Evolutionary conservation across 257 asterid genomes (phyloP).

Genomic region (Solanum medicagineum): DNA sequence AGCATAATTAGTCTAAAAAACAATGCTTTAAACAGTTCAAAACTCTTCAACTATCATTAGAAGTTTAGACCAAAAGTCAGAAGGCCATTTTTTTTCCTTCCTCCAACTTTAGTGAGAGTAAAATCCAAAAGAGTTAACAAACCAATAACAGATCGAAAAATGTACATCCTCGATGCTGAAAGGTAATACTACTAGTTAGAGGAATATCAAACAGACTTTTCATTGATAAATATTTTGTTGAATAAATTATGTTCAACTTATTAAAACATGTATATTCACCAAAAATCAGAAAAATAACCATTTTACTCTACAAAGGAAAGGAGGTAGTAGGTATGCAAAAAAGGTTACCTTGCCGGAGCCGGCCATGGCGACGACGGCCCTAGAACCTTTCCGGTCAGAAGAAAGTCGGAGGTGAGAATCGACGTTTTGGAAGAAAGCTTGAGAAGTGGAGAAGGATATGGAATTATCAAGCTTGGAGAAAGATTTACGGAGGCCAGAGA

Average conservation of each 20-base stretch:
- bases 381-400: slow-evolving; percentile 34
- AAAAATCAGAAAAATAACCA: not conserved
- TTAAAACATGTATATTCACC: not conserved
- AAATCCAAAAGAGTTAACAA: not conserved
- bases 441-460: slow-evolving; percentile 34
- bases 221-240: not conserved
- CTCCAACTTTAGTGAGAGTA: not conserved
- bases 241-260: not conserved
- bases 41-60: not conserved
- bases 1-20: not conserved
- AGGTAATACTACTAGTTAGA: not conserved
- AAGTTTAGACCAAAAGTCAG: not conserved
- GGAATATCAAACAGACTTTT: not conserved
- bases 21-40: not conserved
- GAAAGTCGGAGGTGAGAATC: slow-evolving; percentile 50
- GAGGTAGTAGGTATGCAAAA: not conserved
- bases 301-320: not conserved
- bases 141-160: not conserved
- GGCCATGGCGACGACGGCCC: slow-evolving; percentile 79
- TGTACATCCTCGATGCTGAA: not conserved
- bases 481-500: slow-evolving; percentile 63
- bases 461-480: slow-evolving; percentile 12
- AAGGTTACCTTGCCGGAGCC: slow-evolving; percentile 75
- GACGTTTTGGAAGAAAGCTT: slow-evolving; percentile 35
- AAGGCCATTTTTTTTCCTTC: not conserved